Evolutionary conservation across 1,284 basidiomycete genomes (phyloP).

Genomic region (Ceratobasidium sp.): DNA sequence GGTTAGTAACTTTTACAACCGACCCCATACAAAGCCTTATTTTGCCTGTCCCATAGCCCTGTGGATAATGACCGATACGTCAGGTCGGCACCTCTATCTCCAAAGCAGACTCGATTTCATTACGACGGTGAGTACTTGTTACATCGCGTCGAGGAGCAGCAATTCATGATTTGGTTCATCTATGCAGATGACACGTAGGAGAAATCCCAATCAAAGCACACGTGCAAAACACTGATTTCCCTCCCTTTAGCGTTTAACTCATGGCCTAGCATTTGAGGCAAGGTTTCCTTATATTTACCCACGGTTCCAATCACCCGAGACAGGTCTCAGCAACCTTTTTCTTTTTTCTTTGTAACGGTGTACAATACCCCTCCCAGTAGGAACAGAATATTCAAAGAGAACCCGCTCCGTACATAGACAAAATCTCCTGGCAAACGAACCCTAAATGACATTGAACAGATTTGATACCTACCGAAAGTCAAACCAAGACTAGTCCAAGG

Average conservation of each 20-base stretch:
- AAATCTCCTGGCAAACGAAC: background rate
- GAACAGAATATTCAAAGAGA: background rate
- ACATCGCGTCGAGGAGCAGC: background rate
- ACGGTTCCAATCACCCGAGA: background rate
- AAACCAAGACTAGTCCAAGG: slow-evolving; percentile 26
- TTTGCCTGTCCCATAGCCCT: slow-evolving; percentile 57
- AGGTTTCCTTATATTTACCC: background rate
- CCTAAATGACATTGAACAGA: background rate
- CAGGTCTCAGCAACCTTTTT: background rate
- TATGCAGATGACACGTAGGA: slow-evolving; percentile 36
- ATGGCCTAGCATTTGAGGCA: background rate
- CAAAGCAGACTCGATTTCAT: slow-evolving; percentile 84
- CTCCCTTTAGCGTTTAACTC: slow-evolving; percentile 5
- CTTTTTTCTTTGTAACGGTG: background rate
- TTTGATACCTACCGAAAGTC: slow-evolving; percentile 10
- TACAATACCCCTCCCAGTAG: background rate
- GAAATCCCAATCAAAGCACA: background rate
- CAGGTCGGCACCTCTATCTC: slow-evolving; percentile 76
- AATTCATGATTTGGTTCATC: background rate
- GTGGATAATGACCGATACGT: slow-evolving; percentile 82
- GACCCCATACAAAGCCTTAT: slow-evolving; percentile 37
- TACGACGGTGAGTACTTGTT: slow-evolving; percentile 65
- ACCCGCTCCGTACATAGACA: background rate
- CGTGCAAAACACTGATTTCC: slow-evolving; percentile 7
- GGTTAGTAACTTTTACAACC: slow-evolving; percentile 56